Conservation (phyloP, 139 green algal genomes). For the Micractinium sp. region DNA sequence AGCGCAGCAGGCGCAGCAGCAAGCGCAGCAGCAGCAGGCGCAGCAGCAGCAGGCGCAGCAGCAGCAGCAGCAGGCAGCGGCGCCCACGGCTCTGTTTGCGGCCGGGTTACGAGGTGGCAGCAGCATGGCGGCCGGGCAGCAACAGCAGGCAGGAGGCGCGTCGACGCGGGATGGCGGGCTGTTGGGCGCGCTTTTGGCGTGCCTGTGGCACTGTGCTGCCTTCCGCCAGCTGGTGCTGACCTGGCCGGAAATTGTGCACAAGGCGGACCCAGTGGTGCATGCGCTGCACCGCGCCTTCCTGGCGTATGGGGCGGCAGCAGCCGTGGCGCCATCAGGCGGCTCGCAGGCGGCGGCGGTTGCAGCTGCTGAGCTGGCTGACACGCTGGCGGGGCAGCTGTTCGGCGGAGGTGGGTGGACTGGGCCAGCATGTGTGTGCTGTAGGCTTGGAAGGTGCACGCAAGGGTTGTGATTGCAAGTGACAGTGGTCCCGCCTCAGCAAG, state of each 20-base stretch:
- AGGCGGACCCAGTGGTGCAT: slow-evolving; percentile 7
- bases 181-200: not conserved
- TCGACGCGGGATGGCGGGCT: not conserved
- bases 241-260: slow-evolving; percentile 14
- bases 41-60: not conserved
- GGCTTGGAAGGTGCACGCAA: not conserved
- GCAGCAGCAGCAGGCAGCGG: not conserved
- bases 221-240: slow-evolving; percentile 9
- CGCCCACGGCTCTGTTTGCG: not conserved
- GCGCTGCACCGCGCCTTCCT: not conserved
- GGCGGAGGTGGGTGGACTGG: not conserved
- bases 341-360: not conserved
- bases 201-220: slow-evolving; percentile 11
- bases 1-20: not conserved
- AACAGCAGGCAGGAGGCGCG: not conserved
- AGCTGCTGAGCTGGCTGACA: not conserved
- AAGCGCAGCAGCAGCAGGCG: not conserved
- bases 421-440: not conserved
- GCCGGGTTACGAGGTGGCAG: too few relatives aligned
- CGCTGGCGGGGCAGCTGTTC: slow-evolving; percentile 9
- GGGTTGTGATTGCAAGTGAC: not conserved
- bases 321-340: not conserved
- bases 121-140: too few relatives aligned
- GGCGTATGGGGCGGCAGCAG: not conserved
- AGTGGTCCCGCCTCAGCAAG: too few relatives aligned